A percentile compares a stretch with the other conserved stretches of the same genome.
Conservation (phyloP, 345 rosid species). For the Barbarea vulgaris region DNA sequence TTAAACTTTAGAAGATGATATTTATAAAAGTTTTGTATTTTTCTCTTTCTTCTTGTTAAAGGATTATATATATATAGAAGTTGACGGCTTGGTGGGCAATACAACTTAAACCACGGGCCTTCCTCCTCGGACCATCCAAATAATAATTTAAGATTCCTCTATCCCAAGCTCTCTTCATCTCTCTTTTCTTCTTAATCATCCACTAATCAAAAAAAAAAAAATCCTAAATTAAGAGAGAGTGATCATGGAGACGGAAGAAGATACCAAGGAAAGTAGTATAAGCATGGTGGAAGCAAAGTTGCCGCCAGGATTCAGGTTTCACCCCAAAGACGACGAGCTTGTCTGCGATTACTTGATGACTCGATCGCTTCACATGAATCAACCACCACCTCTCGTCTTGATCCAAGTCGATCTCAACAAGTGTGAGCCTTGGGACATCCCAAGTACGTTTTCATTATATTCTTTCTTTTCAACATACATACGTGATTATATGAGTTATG, state of each 20-base stretch:
- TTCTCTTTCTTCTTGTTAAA: too few species aligned
- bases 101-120: conserved; percentile 24
- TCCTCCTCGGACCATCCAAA: conserved; percentile 32
- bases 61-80: not conserved
- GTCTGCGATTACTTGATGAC: conserved; percentile 82
- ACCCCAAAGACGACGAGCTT: conserved; percentile 89
- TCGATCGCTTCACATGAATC: conserved; percentile 40
- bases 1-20: not conserved
- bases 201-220: conserved; percentile 25
- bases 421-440: conserved; percentile 96
- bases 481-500: too few species aligned
- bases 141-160: not conserved
- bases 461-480: not conserved
- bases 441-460: conserved; percentile 48
- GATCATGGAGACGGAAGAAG: conserved; percentile 26
- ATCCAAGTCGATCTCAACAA: conserved; percentile 89
- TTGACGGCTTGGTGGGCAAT: conserved; percentile 13
- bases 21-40: too few species aligned
- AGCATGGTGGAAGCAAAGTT: conserved; percentile 72
- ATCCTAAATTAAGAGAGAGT: not conserved
- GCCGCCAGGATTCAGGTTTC: conserved; percentile 93
- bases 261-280: conserved; percentile 53
- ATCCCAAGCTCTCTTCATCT: not conserved
- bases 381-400: conserved; percentile 48
- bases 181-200: not conserved